Evolutionary conservation across 2,329 filamentous ascomycete genomes (phyloP).

Genomic region (Phialophora macrospora): DNA sequence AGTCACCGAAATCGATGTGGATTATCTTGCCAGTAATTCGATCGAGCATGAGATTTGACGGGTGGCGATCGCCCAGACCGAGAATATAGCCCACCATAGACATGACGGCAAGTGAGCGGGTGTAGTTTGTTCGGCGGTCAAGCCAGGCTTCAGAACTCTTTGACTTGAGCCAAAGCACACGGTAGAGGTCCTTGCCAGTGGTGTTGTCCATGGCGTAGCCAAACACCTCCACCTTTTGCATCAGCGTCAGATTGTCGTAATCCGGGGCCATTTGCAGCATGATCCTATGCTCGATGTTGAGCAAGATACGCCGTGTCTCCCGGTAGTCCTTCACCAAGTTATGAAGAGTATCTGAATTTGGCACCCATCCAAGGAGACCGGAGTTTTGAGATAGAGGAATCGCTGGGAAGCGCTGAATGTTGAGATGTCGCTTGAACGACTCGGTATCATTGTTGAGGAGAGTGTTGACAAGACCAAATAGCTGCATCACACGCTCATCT

Average conservation of each 20-base stretch:
- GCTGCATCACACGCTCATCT: conserved; percentile 98
- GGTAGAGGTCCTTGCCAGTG: conserved; percentile 96
- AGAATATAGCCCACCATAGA: conserved; percentile 99
- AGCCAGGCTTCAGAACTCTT: conserved; percentile 98
- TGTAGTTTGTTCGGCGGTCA: conserved; percentile 97
- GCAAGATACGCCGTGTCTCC: conserved; percentile 92
- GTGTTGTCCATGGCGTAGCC: conserved; percentile 99
- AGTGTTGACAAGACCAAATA: conserved; percentile 97
- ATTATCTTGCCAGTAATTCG: conserved; percentile 94
- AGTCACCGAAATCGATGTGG: conserved; percentile 99
- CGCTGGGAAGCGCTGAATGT: conserved; percentile 94
- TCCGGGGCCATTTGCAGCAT: conserved; percentile 99
- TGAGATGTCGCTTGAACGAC: conserved; percentile 94
- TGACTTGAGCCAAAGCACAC: conserved; percentile 97
- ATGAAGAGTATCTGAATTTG: conserved; percentile 95
- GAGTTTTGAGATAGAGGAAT: conserved; percentile 97
- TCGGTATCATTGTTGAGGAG: conserved; percentile 91
- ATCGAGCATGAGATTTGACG: conserved; percentile 97
- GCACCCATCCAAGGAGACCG: conserved; percentile 92
- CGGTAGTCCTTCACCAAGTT: conserved; percentile 96
- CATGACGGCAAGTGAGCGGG: conserved; percentile 95
- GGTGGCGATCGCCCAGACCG: conserved; percentile 92
- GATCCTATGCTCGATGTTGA: conserved; percentile 99
- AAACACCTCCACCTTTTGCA: conserved; percentile 99
- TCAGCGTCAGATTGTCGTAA: conserved; percentile 96